These are phyloP conservation scores for Paecilomyces formosus DNA, from an alignment of 2,329 filamentous ascomycete species.

Conservation along the genomic window DNA sequence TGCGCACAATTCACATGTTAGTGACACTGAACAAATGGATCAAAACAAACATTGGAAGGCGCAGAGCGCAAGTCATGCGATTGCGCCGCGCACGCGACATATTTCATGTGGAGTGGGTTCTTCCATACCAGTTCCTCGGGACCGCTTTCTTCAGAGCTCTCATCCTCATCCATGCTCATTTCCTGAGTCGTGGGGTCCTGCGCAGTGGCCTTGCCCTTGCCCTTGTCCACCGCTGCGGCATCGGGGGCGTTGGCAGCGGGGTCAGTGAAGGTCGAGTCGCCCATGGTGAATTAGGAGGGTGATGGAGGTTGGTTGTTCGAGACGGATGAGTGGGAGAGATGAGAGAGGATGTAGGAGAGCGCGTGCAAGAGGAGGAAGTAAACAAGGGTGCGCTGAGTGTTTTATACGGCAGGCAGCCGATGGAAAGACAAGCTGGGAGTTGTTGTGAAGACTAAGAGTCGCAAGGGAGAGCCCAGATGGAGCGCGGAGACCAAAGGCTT, in stretches of 20 bases:
- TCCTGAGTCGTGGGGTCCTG: slow-evolving; percentile 45
- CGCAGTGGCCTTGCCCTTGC: slow-evolving; percentile 75
- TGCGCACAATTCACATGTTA: background rate
- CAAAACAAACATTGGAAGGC: background rate
- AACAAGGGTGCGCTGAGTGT: slow-evolving; percentile 1
- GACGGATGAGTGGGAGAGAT: slow-evolving; percentile 3
- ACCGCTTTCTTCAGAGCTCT: slow-evolving; percentile 58
- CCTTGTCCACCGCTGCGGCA: slow-evolving; percentile 55
- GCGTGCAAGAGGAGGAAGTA: slow-evolving; percentile 12
- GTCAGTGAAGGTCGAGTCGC: slow-evolving; percentile 25
- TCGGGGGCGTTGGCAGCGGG: slow-evolving; percentile 33
- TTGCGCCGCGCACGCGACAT: background rate
- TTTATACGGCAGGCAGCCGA: background rate
- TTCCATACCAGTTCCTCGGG: slow-evolving; percentile 30
- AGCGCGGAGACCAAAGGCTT: background rate
- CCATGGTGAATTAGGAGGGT: slow-evolving; percentile 18
- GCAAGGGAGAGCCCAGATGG: background rate
- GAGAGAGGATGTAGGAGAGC: slow-evolving; percentile 13
- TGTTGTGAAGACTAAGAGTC: background rate
- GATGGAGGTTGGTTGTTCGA: background rate
- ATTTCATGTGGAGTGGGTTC: background rate
- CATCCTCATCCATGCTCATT: slow-evolving; percentile 65
- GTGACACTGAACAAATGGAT: background rate
- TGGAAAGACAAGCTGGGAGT: slow-evolving; percentile 2
- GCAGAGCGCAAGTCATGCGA: background rate